These are phyloP conservation scores for Pholiota molesta DNA, from an alignment of 768 basidiomycete genomes.

Conservation along the genomic window DNA sequence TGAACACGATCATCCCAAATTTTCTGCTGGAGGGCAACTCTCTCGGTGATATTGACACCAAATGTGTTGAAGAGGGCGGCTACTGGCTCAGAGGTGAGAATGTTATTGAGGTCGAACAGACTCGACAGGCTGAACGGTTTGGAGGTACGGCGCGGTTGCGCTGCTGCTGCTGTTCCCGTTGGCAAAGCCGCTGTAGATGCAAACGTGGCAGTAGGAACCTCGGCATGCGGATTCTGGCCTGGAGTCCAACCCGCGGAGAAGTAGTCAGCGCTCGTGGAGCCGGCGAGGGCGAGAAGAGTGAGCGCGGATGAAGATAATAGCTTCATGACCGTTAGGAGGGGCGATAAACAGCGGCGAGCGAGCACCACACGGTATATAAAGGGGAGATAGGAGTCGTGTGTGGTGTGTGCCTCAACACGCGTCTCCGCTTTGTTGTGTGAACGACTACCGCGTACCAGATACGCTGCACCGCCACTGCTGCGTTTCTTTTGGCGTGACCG, in stretches of 20 bases:
- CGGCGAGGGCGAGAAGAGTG: slow-evolving; percentile 37
- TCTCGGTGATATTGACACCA: slow-evolving; percentile 76
- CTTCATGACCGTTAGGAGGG: slow-evolving; percentile 50
- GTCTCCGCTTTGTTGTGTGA: slow-evolving; percentile 23
- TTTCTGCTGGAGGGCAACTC: slow-evolving; percentile 36
- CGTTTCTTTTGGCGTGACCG: slow-evolving; percentile 1
- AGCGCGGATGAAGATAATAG: slow-evolving; percentile 33
- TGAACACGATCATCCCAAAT: slow-evolving; percentile 77
- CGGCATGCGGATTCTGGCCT: slow-evolving; percentile 55
- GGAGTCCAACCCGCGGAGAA: slow-evolving; percentile 84
- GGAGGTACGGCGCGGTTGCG: slow-evolving; percentile 21
- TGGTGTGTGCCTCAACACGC: slow-evolving; percentile 24
- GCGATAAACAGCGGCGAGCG: slow-evolving; percentile 10
- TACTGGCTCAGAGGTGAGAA: slow-evolving; percentile 58
- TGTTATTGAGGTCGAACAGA: slow-evolving; percentile 39
- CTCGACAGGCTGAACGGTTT: slow-evolving; percentile 30
- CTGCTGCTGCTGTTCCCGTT: slow-evolving; percentile 23
- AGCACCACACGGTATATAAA: slow-evolving; percentile 7
- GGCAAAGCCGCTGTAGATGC: slow-evolving; percentile 19
- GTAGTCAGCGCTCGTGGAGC: slow-evolving; percentile 62
- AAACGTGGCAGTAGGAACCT: slow-evolving; percentile 25
- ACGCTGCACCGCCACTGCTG: slow-evolving; percentile 21
- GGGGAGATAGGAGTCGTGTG: slow-evolving; percentile 16
- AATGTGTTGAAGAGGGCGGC: slow-evolving; percentile 53
- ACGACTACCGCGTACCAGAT: slow-evolving; percentile 10